Evolutionary conservation across 495 filamentous ascomycete species (phyloP).

Genomic region (Aspergillus mulundensis): DNA sequence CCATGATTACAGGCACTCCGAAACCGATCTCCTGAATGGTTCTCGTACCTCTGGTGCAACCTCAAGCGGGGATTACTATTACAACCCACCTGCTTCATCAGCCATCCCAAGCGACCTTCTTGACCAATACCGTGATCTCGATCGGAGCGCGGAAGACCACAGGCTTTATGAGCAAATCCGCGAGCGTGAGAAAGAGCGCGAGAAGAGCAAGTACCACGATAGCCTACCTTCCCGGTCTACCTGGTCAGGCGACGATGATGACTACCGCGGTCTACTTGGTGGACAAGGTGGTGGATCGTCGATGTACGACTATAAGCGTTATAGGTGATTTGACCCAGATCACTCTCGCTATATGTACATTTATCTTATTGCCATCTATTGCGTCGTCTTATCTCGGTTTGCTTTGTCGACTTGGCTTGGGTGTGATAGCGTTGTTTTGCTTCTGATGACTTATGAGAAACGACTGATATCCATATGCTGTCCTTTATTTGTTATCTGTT

Average conservation of each 20-base stretch:
- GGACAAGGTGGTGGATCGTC: slow-evolving; percentile 29
- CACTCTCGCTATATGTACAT: slow-evolving; percentile 2
- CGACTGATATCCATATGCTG: slow-evolving; percentile 10
- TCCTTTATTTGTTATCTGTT: background rate
- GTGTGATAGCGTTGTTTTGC: slow-evolving; percentile 4
- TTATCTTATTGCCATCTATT: slow-evolving; percentile 6
- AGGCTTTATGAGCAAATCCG: slow-evolving; percentile 25
- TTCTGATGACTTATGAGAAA: slow-evolving; percentile 10
- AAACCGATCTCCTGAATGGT: slow-evolving; percentile 31
- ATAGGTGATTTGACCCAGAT: slow-evolving; percentile 18
- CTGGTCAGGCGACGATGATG: slow-evolving; percentile 34
- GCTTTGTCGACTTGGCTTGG: background rate
- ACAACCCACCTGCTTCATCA: slow-evolving; percentile 22
- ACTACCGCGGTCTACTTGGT: slow-evolving; percentile 37
- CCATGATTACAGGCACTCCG: slow-evolving; percentile 38
- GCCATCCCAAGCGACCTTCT: slow-evolving; percentile 20
- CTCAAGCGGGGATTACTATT: slow-evolving; percentile 30
- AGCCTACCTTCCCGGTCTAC: slow-evolving; percentile 20
- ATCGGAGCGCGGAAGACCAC: slow-evolving; percentile 23
- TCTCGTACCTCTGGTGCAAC: slow-evolving; percentile 18
- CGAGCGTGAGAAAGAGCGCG: slow-evolving; percentile 29
- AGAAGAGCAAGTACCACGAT: slow-evolving; percentile 25
- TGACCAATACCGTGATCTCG: slow-evolving; percentile 27
- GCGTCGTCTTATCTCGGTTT: background rate
- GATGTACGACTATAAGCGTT: slow-evolving; percentile 34